Base-by-base conservation (phyloP, 495 filamentous ascomycete genomes). In the Penicillium macrosclerotiorum region DNA sequence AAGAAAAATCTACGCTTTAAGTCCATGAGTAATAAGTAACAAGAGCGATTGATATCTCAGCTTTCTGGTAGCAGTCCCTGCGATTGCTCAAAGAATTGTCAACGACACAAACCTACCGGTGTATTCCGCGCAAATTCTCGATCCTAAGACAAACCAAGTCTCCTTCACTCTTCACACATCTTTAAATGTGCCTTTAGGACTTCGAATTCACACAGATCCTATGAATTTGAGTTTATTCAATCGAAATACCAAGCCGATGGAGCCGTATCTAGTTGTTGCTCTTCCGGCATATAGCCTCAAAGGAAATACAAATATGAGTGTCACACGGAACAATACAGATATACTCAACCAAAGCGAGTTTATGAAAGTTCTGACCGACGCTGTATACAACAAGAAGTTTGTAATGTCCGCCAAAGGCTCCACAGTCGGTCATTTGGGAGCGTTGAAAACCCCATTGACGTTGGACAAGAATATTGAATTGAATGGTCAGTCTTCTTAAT, bases 61-160 rank as follows among this genome's bases (percentile, higher is more conserved):
- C 35, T 47, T 49, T 27, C 25, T 69, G 49, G 33, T 73, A 52
- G 53, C 43, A 45, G 45, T 68, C 20, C 72, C 70, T 8, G 69
- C 65, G 8, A 65, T 73, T n/a, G 64, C 64, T 2, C 70, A 75
- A 37, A 39, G 57, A 19, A 64, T 75, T n/a, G 63, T 75, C 20
- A 30, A 69, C 29, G 30, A 62, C n/a, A 69, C 67, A 13, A 30
- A 54, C 6, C 60, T 75, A 31, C 67, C 67, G 2, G 55, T 75
- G n/a, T 60, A 53, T 20, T 45, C 53, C 2, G 69, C 67, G 2
- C 25, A 60, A 16, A 68, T 75, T 29, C 48, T 66, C 17, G 53
- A 63, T 37, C 46, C 70, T 11, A 65, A 56, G 14, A 52, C 67
- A 8, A 48, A 58, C 9, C 27, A 47, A n/a, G 51, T 75, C 11